Conservation (phyloP, 2,329 filamentous ascomycete species). For the Cercospora zeina region DNA sequence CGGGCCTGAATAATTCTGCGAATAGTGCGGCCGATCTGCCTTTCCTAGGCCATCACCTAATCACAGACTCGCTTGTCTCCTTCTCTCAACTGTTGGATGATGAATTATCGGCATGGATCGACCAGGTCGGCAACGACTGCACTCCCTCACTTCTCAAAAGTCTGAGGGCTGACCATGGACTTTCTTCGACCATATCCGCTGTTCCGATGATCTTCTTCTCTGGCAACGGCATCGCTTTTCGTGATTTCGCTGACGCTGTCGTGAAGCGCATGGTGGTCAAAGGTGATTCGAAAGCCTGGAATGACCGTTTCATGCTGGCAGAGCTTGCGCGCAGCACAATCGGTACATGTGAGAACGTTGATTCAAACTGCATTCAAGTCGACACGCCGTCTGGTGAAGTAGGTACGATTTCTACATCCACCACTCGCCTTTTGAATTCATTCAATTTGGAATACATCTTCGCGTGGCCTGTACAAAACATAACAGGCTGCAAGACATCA, state of each 20-base stretch:
- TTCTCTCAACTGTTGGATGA: conserved; percentile 73
- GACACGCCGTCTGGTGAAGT: conserved; percentile 52
- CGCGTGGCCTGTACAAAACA: conserved; percentile 65
- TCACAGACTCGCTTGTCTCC: conserved; percentile 45
- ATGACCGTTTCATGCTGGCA: conserved; percentile 77
- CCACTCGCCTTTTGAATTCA: conserved; percentile 21
- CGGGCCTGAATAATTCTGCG: neutral
- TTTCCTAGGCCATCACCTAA: conserved; percentile 12
- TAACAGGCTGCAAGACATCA: conserved; percentile 67
- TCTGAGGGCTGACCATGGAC: conserved; percentile 67
- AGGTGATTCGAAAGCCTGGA: conserved; percentile 60
- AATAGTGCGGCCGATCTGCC: conserved; percentile 5
- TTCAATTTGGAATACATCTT: conserved; percentile 37
- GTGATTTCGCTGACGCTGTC: conserved; percentile 65
- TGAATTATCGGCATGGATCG: conserved; percentile 74
- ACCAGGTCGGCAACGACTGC: conserved; percentile 69
- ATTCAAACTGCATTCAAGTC: conserved; percentile 64
- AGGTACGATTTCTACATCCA: conserved; percentile 35
- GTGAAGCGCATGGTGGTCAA: conserved; percentile 70
- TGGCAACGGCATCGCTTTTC: conserved; percentile 68
- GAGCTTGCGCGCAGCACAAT: conserved; percentile 75
- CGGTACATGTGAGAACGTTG: conserved; percentile 52
- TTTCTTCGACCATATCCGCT: conserved; percentile 64
- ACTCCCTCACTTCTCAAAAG: conserved; percentile 65
- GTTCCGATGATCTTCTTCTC: conserved; percentile 75